Base-by-base conservation (phyloP, 805 yeast species). In the Monosporozyma unispora region DNA sequence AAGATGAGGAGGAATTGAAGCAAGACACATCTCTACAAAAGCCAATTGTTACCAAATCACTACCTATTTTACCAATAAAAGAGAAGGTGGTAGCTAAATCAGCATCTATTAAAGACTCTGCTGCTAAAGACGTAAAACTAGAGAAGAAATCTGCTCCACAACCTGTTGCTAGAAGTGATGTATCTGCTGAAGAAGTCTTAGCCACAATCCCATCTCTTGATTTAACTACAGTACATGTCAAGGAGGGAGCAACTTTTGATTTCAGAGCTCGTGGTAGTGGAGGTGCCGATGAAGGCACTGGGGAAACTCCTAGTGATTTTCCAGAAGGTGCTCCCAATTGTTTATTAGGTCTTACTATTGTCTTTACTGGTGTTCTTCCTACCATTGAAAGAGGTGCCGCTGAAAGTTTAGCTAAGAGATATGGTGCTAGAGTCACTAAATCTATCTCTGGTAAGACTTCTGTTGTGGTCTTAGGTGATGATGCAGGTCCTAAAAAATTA, bases 401-500 rank as follows among this genome's bases (percentile, higher is more conserved):
- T 27, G 95, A 87, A 60, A 72, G 76, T 22, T 61, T 86, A 11
- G 96, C 96, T 4, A 82, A 87, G 57, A 75, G 77, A 54, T 88
- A 91, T 60, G 99, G 99, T 14, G 99, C 96, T 3, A 82, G 82
- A 58, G 95, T 91, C 16, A 87, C 95, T 4, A 81, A 87, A 57
- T 78, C 96, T 0, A 83, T 91, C 23, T 85, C 93, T 49, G 80
- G 87, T 10, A 87, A 84, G 59, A 93, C 99, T 0, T 78, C 88
- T 22, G 73, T 89, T 44, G 96, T 91, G 2, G 97, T 93, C 1
- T 73, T 93, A 28, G 99, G 99, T 7, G 88, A 77, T 47, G 97
- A 93, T 56, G 98, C 99, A 2, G 99, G 99, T 0, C 97, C 98
- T 2, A 81, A 88, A n/a, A 93, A 93, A 66, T 80, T 93, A 41